Percentiles rank a stretch among this genome's conserved stretches.
Conservation (phyloP, 225 moss, liverwort and hornwort genomes). For the Pleurozium schreberi region DNA sequence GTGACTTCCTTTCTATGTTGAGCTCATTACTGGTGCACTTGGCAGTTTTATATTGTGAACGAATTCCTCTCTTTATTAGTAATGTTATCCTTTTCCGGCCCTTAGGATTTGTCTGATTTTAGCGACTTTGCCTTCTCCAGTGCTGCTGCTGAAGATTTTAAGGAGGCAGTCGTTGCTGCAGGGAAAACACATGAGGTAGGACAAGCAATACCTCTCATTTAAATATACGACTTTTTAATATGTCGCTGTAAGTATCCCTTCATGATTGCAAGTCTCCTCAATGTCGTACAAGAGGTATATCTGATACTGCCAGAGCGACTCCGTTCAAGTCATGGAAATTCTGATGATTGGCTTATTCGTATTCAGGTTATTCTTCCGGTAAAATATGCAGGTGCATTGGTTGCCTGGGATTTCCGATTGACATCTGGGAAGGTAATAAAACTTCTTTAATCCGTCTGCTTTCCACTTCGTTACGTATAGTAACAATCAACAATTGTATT, state of each 20-base stretch:
- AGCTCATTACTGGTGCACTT: background rate
- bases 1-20: background rate
- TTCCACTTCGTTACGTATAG: background rate
- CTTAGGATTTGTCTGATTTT: background rate
- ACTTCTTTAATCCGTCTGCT: background rate
- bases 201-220: background rate
- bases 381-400: slow-evolving; percentile 61
- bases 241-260: background rate
- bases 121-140: slow-evolving; percentile 14
- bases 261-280: background rate
- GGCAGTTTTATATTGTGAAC: background rate
- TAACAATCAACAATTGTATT: background rate
- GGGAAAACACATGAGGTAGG: slow-evolving; percentile 78
- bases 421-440: slow-evolving; percentile 76
- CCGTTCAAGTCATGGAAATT: background rate
- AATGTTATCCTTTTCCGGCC: background rate
- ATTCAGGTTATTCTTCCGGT: slow-evolving; percentile 68
- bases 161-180: slow-evolving; percentile 66
- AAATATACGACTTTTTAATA: background rate
- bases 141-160: slow-evolving; percentile 41
- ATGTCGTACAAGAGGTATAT: background rate
- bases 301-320: background rate
- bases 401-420: slow-evolving; percentile 95
- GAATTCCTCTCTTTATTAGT: background rate
- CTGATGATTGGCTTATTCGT: background rate